Conservation (phyloP, 2,329 filamentous ascomycete genomes). For the Fusarium sp. region DNA sequence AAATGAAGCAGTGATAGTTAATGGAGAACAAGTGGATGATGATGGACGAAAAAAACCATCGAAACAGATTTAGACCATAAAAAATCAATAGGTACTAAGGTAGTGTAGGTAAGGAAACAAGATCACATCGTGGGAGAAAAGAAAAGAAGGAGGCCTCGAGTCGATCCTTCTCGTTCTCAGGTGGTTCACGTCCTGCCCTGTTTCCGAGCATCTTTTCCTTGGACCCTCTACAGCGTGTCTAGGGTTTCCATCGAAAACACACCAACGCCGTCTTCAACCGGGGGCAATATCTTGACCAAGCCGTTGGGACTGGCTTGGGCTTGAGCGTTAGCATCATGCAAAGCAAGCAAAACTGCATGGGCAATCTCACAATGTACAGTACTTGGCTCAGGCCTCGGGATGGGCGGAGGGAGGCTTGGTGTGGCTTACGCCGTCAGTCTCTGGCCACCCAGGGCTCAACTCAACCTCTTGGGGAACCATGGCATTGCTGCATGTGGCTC, state of each 20-base stretch:
- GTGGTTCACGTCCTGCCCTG: constrained; percentile 16
- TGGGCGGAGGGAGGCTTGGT: constrained; percentile 22
- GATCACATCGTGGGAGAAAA: background rate
- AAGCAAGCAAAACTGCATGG: constrained; percentile 14
- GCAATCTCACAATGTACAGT: constrained; percentile 18
- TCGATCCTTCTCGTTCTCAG: constrained; percentile 8
- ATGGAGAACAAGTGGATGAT: constrained; percentile 1
- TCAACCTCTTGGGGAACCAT: background rate
- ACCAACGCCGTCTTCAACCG: constrained; percentile 17
- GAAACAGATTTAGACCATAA: background rate
- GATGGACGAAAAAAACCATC: background rate
- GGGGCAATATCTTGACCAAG: constrained; percentile 21
- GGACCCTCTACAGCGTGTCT: background rate
- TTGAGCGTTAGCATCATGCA: constrained; percentile 3
- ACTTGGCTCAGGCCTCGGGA: constrained; percentile 24
- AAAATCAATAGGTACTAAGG: background rate
- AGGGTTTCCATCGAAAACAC: constrained; percentile 30
- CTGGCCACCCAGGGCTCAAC: background rate
- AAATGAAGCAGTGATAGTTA: background rate
- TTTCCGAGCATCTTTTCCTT: background rate
- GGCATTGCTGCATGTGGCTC: constrained; percentile 39
- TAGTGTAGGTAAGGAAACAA: constrained; percentile 2
- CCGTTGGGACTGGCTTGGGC: constrained; percentile 22
- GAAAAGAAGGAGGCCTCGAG: constrained; percentile 27
- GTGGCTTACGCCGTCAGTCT: constrained; percentile 21